Percentiles rank a stretch among this genome's conserved stretches.
These are phyloP conservation scores for Pyronema omphalodes DNA, from an alignment of 495 filamentous ascomycete species.

Conservation along the genomic window DNA sequence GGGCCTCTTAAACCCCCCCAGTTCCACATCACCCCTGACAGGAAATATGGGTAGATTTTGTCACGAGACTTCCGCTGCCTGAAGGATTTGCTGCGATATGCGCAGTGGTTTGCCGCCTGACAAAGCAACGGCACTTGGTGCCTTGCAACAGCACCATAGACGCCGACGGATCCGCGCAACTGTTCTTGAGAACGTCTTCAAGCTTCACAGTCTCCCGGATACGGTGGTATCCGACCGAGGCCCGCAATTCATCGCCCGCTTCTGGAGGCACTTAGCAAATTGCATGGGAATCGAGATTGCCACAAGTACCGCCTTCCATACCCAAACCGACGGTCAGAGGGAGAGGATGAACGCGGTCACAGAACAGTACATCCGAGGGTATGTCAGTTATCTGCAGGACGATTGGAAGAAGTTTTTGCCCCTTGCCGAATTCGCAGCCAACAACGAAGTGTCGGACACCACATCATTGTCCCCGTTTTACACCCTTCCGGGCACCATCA, in stretches of 20 bases:
- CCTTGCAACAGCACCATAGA: neutral
- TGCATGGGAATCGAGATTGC: neutral
- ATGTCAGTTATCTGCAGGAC: neutral
- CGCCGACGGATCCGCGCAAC: neutral
- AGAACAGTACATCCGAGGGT: neutral
- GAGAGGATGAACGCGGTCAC: neutral
- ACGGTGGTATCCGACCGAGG: conserved; percentile 4
- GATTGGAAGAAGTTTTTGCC: neutral
- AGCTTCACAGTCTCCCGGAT: neutral
- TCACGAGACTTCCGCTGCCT: neutral
- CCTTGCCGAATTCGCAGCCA: neutral
- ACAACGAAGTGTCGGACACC: neutral
- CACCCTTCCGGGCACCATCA: conserved; percentile 1
- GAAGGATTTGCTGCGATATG: neutral
- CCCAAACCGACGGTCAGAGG: neutral
- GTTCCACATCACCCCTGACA: neutral
- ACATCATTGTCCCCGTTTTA: neutral
- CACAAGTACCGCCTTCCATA: neutral
- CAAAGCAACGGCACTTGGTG: conserved; percentile 9
- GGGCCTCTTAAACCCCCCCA: too few species aligned
- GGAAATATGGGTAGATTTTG: conserved; percentile 7
- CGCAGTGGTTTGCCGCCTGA: conserved; percentile 4
- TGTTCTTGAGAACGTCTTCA: neutral
- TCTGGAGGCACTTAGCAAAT: conserved; percentile 1
- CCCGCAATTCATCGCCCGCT: neutral